Conservation (phyloP, 768 basidiomycete species). For the Russula ochroleuca region DNA sequence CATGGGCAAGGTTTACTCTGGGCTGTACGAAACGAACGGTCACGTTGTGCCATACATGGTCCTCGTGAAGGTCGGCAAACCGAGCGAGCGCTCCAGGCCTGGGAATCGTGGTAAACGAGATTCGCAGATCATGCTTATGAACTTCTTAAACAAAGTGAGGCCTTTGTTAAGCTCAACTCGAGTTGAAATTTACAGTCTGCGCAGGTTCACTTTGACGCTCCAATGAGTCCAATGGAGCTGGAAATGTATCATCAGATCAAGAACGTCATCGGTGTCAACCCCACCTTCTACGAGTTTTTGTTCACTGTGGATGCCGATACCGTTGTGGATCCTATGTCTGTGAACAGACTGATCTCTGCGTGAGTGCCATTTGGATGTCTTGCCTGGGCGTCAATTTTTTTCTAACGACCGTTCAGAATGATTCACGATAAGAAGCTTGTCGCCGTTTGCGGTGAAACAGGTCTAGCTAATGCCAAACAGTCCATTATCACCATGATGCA, state of each 20-base stretch:
- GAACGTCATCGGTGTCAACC: constrained; percentile 99
- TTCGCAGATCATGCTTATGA: constrained; percentile 93
- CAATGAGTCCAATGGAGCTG: constrained; percentile 95
- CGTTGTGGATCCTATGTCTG: constrained; percentile 78
- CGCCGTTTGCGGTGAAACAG: constrained; percentile 94
- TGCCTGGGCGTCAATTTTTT: not conserved
- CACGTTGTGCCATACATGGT: constrained; percentile 96
- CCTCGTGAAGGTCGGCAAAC: constrained; percentile 91
- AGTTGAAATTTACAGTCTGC: not conserved
- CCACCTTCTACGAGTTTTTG: constrained; percentile 94
- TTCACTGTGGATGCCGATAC: constrained; percentile 96
- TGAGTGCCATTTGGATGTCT: constrained; percentile 42
- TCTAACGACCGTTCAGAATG: constrained; percentile 54
- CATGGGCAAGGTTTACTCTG: constrained; percentile 97
- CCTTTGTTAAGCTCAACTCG: not conserved
- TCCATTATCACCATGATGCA: constrained; percentile 98
- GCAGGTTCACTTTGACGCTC: constrained; percentile 92
- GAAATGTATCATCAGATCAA: constrained; percentile 99
- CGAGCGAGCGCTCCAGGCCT: constrained; percentile 85
- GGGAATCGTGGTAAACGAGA: constrained; percentile 99
- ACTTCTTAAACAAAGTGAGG: constrained; percentile 91
- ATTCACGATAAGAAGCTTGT: constrained; percentile 93
- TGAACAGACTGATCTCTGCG: constrained; percentile 92
- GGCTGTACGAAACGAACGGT: constrained; percentile 87
- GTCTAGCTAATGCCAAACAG: constrained; percentile 88